A percentile compares a stretch with the other conserved stretches of the same genome.
Conservation (phyloP, 208 protist species). For the Blastocrithidia nonstop region DNA sequence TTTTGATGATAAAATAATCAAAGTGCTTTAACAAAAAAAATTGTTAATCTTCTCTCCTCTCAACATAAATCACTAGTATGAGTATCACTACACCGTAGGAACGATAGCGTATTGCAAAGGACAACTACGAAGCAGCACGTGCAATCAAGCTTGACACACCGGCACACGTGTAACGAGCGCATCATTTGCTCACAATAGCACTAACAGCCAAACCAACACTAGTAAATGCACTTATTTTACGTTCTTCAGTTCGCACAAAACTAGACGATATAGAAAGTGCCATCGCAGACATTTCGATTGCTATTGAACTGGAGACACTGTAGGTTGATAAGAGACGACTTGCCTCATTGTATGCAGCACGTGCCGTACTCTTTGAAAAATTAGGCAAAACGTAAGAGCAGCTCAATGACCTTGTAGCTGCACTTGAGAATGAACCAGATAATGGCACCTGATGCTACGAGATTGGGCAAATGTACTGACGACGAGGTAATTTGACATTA, state of each 20-base stretch:
- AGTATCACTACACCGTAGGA: background rate
- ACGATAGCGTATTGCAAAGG: conserved; percentile 5
- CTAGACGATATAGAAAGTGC: conserved; percentile 19
- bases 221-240: conserved; percentile 25
- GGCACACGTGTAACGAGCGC: conserved; percentile 17
- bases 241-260: conserved; percentile 16
- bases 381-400: conserved; percentile 28
- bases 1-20: too few species aligned
- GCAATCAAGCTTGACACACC: conserved; percentile 15
- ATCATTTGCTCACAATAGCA: conserved; percentile 18
- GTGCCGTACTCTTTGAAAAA: conserved; percentile 29
- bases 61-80: too few species aligned
- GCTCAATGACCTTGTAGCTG: conserved; percentile 45
- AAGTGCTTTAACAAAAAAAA: too few species aligned
- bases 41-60: too few species aligned
- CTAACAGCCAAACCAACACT: conserved; percentile 32
- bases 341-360: conserved; percentile 35
- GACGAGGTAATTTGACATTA: conserved; percentile 13
- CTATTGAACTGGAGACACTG: conserved; percentile 50
- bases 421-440: conserved; percentile 57
- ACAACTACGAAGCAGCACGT: conserved; percentile 31
- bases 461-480: conserved; percentile 33
- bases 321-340: conserved; percentile 26
- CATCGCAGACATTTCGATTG: conserved; percentile 41
- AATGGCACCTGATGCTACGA: conserved; percentile 78